These are phyloP conservation scores for Penicillium sp. DNA, from an alignment of 2,329 filamentous ascomycete species.

Conservation along the genomic window DNA sequence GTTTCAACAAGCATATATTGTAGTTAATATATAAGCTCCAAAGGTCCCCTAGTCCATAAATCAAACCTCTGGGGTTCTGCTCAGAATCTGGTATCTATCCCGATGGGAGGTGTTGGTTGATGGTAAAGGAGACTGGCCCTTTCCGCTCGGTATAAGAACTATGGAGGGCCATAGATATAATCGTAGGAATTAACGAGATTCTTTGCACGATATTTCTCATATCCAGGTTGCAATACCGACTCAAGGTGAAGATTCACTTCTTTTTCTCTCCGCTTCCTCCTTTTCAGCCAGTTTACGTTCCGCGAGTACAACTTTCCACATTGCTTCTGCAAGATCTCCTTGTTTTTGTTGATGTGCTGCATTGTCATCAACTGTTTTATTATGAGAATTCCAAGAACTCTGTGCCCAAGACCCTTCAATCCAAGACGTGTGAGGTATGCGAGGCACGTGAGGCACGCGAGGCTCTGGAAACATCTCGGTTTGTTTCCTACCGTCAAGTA, in stretches of 20 bases:
- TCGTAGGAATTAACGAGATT: neutral
- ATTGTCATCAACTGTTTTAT: conserved; percentile 20
- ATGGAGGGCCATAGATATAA: neutral
- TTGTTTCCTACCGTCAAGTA: conserved; percentile 20
- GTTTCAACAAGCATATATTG: neutral
- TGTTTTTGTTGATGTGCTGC: conserved; percentile 24
- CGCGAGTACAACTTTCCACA: conserved; percentile 40
- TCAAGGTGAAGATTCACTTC: neutral
- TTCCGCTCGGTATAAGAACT: neutral
- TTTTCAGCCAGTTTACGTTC: conserved; percentile 33
- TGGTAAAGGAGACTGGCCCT: neutral
- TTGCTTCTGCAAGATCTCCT: conserved; percentile 26
- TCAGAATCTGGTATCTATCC: neutral
- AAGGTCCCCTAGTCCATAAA: neutral
- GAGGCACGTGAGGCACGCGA: too few relatives aligned
- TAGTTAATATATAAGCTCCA: neutral
- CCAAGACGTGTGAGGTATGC: neutral
- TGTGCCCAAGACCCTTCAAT: conserved; percentile 22
- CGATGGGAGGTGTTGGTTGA: neutral
- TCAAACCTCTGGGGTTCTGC: neutral
- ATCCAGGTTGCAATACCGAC: neutral
- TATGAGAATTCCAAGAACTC: conserved; percentile 18
- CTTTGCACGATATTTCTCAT: neutral
- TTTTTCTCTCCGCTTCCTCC: conserved; percentile 17
- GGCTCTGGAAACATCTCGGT: neutral